Conservation (phyloP, 352 stramenopile genomes). For the Globisporangium paddicum region DNA sequence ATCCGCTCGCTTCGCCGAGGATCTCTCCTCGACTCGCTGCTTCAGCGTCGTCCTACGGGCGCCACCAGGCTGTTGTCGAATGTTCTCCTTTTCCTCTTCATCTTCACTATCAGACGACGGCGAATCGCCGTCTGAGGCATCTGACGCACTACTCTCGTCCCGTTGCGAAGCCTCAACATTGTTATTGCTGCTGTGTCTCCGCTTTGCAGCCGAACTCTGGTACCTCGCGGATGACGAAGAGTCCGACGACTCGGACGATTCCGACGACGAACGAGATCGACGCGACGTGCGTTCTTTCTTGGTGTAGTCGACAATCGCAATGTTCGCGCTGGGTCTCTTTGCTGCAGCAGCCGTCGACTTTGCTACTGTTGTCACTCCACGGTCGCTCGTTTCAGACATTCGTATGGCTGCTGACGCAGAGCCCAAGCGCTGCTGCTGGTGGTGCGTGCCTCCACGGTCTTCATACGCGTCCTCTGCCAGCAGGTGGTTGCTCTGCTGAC, state of each 20-base stretch:
- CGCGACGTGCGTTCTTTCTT: neutral
- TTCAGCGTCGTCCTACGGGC: neutral
- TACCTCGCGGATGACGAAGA: constrained; percentile 5
- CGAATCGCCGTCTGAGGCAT: neutral
- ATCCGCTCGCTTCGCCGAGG: neutral
- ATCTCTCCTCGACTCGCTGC: neutral
- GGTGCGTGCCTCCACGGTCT: neutral
- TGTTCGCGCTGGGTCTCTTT: neutral
- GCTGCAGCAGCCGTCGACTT: neutral
- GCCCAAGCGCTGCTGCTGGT: neutral
- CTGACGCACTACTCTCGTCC: neutral
- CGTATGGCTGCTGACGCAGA: neutral
- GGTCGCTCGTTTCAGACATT: neutral
- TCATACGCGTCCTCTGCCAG: neutral
- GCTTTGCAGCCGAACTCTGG: neutral
- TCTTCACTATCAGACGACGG: neutral
- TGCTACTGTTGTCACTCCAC: neutral
- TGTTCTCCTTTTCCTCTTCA: constrained; percentile 15
- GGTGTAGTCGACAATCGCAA: constrained; percentile 1
- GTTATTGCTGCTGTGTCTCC: neutral
- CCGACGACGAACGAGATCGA: neutral
- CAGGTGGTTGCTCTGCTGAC: neutral
- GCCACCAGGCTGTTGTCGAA: neutral
- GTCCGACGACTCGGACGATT: constrained; percentile 4
- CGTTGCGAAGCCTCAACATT: neutral